Base-by-base conservation (phyloP, 164 flowering plant genomes). In the Vitis riparia region DNA sequence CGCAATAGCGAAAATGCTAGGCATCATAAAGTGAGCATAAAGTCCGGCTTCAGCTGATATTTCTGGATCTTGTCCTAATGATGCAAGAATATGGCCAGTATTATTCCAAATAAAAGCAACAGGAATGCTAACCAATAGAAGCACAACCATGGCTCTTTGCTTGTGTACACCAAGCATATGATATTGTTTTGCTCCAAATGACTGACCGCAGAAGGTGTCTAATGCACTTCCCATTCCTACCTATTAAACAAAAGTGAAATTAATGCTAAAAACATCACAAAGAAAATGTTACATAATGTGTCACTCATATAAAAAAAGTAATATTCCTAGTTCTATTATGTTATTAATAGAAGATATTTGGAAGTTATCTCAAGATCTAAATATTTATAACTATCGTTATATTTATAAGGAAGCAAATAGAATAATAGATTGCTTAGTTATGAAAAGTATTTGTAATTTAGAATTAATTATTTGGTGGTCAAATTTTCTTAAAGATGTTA, bases 141-240 rank as follows among this genome's bases (percentile, higher is more conserved):
- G 78, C 29, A 79, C 81, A 60, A 81, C 0, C 81, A 84, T 79
- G 14, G 78, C 79, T 49, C 83, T 72, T 51, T 83, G 86, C 79
- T 69, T 57, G 59, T 83, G 81, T 51, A 83, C 71, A 8, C 86
- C 86, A 2, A 83, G 74, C 77, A 80, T 69, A 15, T 83, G 78
- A 59, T 78, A 80, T n/a, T 82, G 81, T 37, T 82, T 74, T 63
- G 83, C 86, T 5, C 86, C 86, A 51, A 72, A 80, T 1, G 84
- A 62, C 51, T 83, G 86, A 14, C 86, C 86, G 63, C 84, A 83
- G 48, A 79, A 73, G 13, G 86, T 83, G 50, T 83, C 86, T 30
- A 83, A 61, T 49, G 86, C 86, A 61, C 79, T 75, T 52, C 68
- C 73, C 82, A 82, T 63, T 51, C 85, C 85, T 9, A 59, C 64